phyloP scores from a whole-genome alignment of 139 green algal genomes.

The Volvox reticuliferus region DNA sequence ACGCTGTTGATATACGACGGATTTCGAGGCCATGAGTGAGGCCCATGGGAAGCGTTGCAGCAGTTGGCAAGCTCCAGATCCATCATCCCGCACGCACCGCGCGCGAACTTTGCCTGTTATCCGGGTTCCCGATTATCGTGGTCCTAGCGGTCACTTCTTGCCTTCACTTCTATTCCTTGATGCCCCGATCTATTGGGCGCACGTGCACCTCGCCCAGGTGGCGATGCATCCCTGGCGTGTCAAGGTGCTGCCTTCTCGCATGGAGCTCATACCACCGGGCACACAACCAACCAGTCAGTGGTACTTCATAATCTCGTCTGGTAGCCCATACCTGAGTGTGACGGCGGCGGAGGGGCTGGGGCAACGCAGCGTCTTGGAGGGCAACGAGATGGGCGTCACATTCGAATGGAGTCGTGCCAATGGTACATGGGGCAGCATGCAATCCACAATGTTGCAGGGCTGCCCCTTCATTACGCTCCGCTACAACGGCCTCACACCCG shows the following conservation, averaged over 20 bases:
- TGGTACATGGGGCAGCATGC: background rate
- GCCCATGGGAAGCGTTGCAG: no score
- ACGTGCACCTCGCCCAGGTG: background rate
- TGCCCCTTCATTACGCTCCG: conserved; percentile 35
- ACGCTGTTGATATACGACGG: no score
- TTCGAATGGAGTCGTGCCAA: background rate
- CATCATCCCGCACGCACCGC: no score
- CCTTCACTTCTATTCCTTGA: no score
- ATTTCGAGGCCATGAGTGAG: no score
- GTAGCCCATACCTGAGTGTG: background rate
- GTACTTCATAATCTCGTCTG: background rate
- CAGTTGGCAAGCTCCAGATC: no score
- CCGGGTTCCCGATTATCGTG: no score
- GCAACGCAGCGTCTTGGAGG: background rate
- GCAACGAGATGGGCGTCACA: conserved; percentile 23
- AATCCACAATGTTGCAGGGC: conserved; percentile 37
- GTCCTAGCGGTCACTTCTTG: no score
- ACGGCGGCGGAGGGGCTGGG: background rate
- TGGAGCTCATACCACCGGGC: background rate
- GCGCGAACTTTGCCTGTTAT: no score
- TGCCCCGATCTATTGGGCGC: no score
- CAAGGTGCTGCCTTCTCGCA: background rate
- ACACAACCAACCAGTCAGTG: background rate
- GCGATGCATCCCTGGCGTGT: conserved; percentile 38
- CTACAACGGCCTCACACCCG: conserved; percentile 29